A percentile compares a stretch with the other conserved stretches of the same genome.
phyloP scores from a whole-genome alignment of 176 grass and related monocot species.

The Lolium rigidum region DNA sequence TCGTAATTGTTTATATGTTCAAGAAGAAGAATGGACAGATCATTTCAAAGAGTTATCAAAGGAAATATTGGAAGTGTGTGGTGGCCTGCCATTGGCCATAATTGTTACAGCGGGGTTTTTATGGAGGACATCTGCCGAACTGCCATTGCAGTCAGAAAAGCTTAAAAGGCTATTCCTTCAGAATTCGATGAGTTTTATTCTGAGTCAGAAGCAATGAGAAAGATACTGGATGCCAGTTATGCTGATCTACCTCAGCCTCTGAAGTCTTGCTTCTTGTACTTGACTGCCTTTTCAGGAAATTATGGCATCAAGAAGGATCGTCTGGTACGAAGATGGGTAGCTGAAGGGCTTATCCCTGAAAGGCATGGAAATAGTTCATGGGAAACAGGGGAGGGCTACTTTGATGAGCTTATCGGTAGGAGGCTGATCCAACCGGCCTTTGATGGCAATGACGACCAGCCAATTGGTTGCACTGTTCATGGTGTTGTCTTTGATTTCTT shows the following conservation, averaged over 20 bases:
- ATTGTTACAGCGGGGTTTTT: conserved; percentile 25
- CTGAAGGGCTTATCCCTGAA: conserved; percentile 25
- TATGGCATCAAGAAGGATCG: conserved; percentile 28
- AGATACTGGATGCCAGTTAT: conserved; percentile 30
- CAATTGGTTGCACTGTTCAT: conserved; percentile 26
- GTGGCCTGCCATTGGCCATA: conserved; percentile 39
- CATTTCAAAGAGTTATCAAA: not conserved
- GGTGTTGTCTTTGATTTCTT: conserved; percentile 26
- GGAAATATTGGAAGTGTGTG: conserved; percentile 8
- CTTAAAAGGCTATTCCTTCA: not conserved
- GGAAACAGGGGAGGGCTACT: conserved; percentile 44
- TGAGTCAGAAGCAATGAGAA: not conserved
- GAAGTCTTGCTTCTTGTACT: too few relatives aligned
- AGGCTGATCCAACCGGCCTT: conserved; percentile 19
- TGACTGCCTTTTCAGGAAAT: conserved; percentile 21
- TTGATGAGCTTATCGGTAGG: conserved; percentile 40
- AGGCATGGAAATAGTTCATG: not conserved
- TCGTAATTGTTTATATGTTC: not conserved
- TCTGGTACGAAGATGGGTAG: conserved; percentile 42
- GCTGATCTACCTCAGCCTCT: conserved; percentile 3
- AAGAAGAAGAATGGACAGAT: conserved; percentile 8
- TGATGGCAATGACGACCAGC: conserved; percentile 1
- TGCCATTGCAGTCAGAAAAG: not conserved
- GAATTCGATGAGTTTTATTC: not conserved
- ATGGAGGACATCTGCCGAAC: not conserved